Base-by-base conservation (phyloP, 2,329 filamentous ascomycete species). In the Diplodia seriata region DNA sequence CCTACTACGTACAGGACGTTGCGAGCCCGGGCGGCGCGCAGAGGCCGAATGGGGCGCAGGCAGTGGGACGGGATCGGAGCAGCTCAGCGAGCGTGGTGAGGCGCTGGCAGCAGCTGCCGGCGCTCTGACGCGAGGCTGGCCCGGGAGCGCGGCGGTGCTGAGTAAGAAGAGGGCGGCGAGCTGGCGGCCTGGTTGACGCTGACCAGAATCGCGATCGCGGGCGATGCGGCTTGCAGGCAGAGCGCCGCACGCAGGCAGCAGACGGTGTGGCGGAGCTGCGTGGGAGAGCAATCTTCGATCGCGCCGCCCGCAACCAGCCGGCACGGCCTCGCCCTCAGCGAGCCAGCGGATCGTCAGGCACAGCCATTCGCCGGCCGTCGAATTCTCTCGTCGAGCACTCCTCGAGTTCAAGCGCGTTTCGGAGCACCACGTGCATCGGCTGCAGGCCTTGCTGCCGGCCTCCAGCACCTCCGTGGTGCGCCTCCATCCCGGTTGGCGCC, bases 111-210 rank as follows among this genome's bases (percentile, higher is more conserved):
- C 40, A 59, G 57, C 50, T 31, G 50, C 23, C 50, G 23, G 50
- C 50, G 23, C 53, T 55, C 53, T 33, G 29, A 36, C 53, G 31
- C 53, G 14, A n/a, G 18, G 51, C 38, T 49, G 57, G 40, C 23
- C 57, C 57, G 57, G 40, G 57, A 36, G 26, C 50, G 57, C 50
- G 57, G 59, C 59, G 29, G 51, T 18, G 56, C 59, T 63, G 59
- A 63, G 59, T 63, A 63, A 63, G 43, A 63, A 63, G 43, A 47
- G 43, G 43, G 50, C 50, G 20, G 50, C 50, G 50, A 29, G 50
- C 50, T 26, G 50, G 50, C 50, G 20, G 50, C 50, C 50, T 29
- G 26, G 50, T 29, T 31, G 51, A 18, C 29, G 26, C 26, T 33
- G 26, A 55, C 26, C 9, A 55, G 31, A 55, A 55, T 55, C 54